Percentiles rank a stretch among this genome's conserved stretches.
Conservation (phyloP, 225 moss, liverwort and hornwort species). For the Straminergon stramineum region DNA sequence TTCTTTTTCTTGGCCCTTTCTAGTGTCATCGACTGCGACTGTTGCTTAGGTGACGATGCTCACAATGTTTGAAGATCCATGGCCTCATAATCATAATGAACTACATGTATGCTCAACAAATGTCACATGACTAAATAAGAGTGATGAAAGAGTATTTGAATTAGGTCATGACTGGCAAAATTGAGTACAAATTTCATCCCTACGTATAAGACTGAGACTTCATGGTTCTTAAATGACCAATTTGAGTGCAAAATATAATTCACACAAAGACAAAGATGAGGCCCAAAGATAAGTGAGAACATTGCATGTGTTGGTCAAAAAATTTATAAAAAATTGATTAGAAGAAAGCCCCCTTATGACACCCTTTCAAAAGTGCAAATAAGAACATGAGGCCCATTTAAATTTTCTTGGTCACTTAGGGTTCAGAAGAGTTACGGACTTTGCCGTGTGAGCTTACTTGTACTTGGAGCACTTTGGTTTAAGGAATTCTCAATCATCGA, state of each 20-base stretch:
- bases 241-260: not conserved
- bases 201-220: not conserved
- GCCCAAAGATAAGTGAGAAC: not conserved
- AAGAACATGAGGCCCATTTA: not conserved
- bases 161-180: not conserved
- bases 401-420: not conserved
- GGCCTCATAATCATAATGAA: conserved; percentile 4
- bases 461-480: not conserved
- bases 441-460: not conserved
- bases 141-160: not conserved
- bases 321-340: not conserved
- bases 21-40: not conserved
- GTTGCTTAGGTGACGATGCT: conserved; percentile 25
- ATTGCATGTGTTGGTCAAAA: not conserved
- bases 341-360: not conserved
- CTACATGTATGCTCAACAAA: not conserved
- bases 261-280: not conserved
- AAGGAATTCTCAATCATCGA: conserved; percentile 14
- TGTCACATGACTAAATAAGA: not conserved
- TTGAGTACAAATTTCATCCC: not conserved
- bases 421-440: not conserved
- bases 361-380: not conserved
- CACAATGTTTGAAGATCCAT: conserved; percentile 41
- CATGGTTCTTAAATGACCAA: not conserved
- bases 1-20: not conserved